Conservation (phyloP, 441 rosid species). For the Erysimum cheiri region DNA sequence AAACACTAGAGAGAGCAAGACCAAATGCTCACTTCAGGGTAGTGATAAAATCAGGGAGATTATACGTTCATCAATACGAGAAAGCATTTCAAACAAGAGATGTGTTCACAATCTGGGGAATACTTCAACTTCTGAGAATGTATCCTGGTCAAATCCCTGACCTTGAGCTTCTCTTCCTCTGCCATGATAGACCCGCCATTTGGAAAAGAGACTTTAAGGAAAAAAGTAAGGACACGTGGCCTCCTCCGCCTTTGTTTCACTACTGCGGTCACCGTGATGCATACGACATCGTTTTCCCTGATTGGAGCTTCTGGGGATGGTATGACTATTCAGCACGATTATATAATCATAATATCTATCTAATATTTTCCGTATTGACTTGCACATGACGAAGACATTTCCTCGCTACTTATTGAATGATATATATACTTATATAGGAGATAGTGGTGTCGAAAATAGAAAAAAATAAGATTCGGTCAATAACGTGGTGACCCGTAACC, state of each 20-base stretch:
- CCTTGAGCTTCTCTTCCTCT: conserved; percentile 61
- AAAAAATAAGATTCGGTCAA: neutral
- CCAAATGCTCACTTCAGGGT: conserved; percentile 55
- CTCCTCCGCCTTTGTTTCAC: conserved; percentile 62
- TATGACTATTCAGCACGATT: conserved; percentile 10
- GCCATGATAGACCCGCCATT: conserved; percentile 52
- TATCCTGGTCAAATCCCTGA: conserved; percentile 70
- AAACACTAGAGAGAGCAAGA: conserved; percentile 52
- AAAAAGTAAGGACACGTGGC: conserved; percentile 33
- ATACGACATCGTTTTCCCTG: conserved; percentile 61
- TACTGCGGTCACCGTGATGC: conserved; percentile 52
- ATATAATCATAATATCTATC: neutral
- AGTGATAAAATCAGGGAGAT: conserved; percentile 53
- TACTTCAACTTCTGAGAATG: conserved; percentile 62
- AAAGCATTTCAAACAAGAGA: conserved; percentile 58
- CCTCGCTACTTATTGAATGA: too few species aligned
- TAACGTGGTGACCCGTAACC: conserved; percentile 3
- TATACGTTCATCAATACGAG: conserved; percentile 53
- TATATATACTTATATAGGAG: too few species aligned
- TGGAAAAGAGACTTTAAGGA: conserved; percentile 33
- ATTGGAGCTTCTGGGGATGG: conserved; percentile 76
- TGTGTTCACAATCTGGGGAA: conserved; percentile 65
- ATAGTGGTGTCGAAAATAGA: too few species aligned
- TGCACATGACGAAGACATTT: too few species aligned
- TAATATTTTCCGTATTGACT: too few species aligned